phyloP scores from a whole-genome alignment of 2,329 filamentous ascomycete genomes.

The Monilinia fructigena region DNA sequence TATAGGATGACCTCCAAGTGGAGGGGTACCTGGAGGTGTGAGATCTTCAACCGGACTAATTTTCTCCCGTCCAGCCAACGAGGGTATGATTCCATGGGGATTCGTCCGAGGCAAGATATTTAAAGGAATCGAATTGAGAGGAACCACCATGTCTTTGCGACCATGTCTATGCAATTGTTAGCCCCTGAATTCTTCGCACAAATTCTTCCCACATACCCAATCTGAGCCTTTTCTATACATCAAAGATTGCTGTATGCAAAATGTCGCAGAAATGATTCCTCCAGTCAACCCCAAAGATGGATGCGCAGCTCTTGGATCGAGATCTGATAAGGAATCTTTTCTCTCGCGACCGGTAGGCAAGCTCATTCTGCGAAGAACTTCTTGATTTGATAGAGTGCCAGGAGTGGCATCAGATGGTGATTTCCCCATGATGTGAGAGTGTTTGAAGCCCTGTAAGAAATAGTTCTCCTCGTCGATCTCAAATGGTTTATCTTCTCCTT shows the following conservation, averaged over 20 bases:
- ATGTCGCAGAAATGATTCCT: slow-evolving; percentile 66
- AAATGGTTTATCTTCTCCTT: slow-evolving; percentile 18
- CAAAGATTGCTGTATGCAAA: slow-evolving; percentile 60
- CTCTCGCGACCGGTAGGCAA: slow-evolving; percentile 33
- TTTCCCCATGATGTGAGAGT: slow-evolving; percentile 32
- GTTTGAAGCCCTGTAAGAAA: slow-evolving; percentile 31
- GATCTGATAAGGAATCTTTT: slow-evolving; percentile 52
- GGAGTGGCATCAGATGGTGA: slow-evolving; percentile 36
- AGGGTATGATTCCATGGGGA: slow-evolving; percentile 89
- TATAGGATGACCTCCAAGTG: slow-evolving; percentile 46
- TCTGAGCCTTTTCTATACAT: slow-evolving; percentile 58
- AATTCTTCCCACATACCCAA: slow-evolving; percentile 52
- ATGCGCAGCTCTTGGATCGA: slow-evolving; percentile 52
- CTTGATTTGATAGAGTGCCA: slow-evolving; percentile 43
- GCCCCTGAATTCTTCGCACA: slow-evolving; percentile 11
- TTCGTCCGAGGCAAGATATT: slow-evolving; percentile 78
- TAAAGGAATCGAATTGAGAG: slow-evolving; percentile 87
- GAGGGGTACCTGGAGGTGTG: slow-evolving; percentile 50
- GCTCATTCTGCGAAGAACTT: slow-evolving; percentile 48
- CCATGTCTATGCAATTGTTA: slow-evolving; percentile 57
- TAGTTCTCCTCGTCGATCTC: slow-evolving; percentile 28
- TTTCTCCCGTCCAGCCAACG: slow-evolving; percentile 91
- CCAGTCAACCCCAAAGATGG: slow-evolving; percentile 59
- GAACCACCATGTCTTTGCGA: slow-evolving; percentile 80
- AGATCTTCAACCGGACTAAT: slow-evolving; percentile 56